Evolutionary conservation across 2,329 filamentous ascomycete genomes (phyloP).

Genomic region (Fusarium newnesense): DNA sequence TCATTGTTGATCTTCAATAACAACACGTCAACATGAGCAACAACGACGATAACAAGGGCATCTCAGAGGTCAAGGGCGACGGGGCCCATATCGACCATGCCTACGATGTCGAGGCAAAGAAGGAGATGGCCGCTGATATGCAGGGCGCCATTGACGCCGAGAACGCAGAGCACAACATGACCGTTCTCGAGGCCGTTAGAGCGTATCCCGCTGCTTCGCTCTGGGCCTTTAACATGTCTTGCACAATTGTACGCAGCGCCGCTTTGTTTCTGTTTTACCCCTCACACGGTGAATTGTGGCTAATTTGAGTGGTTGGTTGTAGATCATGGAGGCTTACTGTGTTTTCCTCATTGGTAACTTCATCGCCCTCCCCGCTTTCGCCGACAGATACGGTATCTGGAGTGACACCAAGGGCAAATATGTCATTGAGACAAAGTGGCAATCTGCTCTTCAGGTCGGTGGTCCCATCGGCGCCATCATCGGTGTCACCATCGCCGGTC

Average conservation of each 20-base stretch:
- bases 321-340: constrained; percentile 63
- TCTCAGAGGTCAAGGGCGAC: constrained; percentile 23
- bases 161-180: constrained; percentile 55
- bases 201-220: constrained; percentile 57
- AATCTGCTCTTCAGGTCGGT: constrained; percentile 49
- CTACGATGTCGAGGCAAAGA: constrained; percentile 35
- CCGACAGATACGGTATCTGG: constrained; percentile 50
- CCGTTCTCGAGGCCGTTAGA: constrained; percentile 51
- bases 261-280: background rate
- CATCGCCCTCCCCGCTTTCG: constrained; percentile 54
- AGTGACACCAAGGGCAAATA: constrained; percentile 33
- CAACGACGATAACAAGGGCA: constrained; percentile 18
- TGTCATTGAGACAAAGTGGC: constrained; percentile 55
- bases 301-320: background rate
- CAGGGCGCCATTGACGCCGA: constrained; percentile 47
- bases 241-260: constrained; percentile 56
- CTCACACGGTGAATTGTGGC: background rate
- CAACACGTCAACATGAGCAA: constrained; percentile 33
- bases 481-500: constrained; percentile 52
- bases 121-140: constrained; percentile 26
- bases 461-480: constrained; percentile 51
- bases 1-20: constrained; percentile 15
- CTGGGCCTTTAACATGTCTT: constrained; percentile 62
- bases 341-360: constrained; percentile 61
- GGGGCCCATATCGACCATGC: constrained; percentile 31